These are phyloP conservation scores for Mycena sp. DNA, from an alignment of 1,284 basidiomycete genomes.

Conservation along the genomic window DNA sequence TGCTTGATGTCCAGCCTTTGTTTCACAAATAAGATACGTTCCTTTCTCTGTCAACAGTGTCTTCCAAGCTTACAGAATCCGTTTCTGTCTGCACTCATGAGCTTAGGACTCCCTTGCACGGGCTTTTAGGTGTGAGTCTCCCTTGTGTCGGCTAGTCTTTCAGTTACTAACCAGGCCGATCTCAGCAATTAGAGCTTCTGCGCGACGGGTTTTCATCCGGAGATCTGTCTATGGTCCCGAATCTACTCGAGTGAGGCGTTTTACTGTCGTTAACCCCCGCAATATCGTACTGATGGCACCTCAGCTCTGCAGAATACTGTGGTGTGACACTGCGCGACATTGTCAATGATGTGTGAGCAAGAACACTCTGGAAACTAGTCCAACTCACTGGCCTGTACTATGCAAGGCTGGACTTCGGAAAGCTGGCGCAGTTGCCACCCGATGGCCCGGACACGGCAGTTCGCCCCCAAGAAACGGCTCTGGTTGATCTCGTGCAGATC, in stretches of 20 bases:
- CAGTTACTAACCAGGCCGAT: not conserved
- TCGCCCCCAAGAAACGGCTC: not conserved
- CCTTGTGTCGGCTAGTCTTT: not conserved
- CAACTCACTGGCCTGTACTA: not conserved
- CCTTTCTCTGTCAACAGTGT: not conserved
- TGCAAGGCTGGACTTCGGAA: slow-evolving; percentile 23
- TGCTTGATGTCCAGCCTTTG: slow-evolving; percentile 15
- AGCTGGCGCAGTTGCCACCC: not conserved
- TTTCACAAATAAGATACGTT: slow-evolving; percentile 25
- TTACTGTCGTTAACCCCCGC: not conserved
- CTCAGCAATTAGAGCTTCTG: slow-evolving; percentile 24
- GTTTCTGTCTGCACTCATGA: slow-evolving; percentile 17
- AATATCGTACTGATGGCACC: not conserved
- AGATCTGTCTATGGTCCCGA: not conserved
- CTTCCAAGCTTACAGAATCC: not conserved
- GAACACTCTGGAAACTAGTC: not conserved
- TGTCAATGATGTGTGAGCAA: slow-evolving; percentile 20
- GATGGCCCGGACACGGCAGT: not conserved
- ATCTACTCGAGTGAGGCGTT: slow-evolving; percentile 3
- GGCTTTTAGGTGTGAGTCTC: slow-evolving; percentile 16
- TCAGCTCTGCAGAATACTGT: slow-evolving; percentile 23
- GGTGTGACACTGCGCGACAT: slow-evolving; percentile 18
- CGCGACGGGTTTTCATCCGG: slow-evolving; percentile 11
- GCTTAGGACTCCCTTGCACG: slow-evolving; percentile 23
- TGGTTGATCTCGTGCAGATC: slow-evolving; percentile 15